phyloP scores from a whole-genome alignment of 1,139 yeast species.

The Yamadazyma diospyri region DNA sequence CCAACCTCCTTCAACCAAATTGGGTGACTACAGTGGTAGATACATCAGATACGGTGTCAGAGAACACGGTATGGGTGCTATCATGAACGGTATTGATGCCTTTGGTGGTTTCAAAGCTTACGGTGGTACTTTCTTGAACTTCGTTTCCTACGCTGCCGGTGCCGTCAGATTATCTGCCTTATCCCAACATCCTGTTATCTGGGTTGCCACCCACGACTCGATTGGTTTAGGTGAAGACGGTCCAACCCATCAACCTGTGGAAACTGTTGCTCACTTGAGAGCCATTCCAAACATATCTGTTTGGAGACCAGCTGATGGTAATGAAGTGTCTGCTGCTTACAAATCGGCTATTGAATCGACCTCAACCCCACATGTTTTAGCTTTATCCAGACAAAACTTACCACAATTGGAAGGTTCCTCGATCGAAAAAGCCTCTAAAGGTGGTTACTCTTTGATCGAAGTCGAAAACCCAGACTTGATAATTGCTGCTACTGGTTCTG shows the following conservation, averaged over 20 bases:
- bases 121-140: slow-evolving; percentile 98
- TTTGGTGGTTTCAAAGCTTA: slow-evolving; percentile 89
- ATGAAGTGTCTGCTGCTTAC: slow-evolving; percentile 97
- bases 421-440: slow-evolving; percentile 87
- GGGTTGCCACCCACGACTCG: slow-evolving; percentile 99
- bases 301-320: slow-evolving; percentile 99
- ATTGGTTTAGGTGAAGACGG: slow-evolving; percentile 99
- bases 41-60: slow-evolving; percentile 98
- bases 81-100: slow-evolving; percentile 96
- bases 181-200: slow-evolving; percentile 88
- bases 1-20: slow-evolving; percentile 82
- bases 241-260: slow-evolving; percentile 99
- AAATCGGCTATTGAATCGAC: slow-evolving; percentile 66
- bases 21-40: slow-evolving; percentile 90
- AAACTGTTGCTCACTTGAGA: slow-evolving; percentile 97
- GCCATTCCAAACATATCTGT: slow-evolving; percentile 93
- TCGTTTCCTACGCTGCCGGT: slow-evolving; percentile 97
- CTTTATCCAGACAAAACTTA: slow-evolving; percentile 94
- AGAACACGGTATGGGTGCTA: slow-evolving; percentile 99
- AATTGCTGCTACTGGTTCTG: slow-evolving; percentile 93
- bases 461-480: slow-evolving; percentile 67
- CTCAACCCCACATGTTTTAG: slow-evolving; percentile 83
- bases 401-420: slow-evolving; percentile 95
- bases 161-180: slow-evolving; percentile 94
- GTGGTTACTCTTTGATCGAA: slow-evolving; percentile 81